These are phyloP conservation scores for Solanum chilense DNA, from an alignment of 257 asterid species.

Conservation along the genomic window DNA sequence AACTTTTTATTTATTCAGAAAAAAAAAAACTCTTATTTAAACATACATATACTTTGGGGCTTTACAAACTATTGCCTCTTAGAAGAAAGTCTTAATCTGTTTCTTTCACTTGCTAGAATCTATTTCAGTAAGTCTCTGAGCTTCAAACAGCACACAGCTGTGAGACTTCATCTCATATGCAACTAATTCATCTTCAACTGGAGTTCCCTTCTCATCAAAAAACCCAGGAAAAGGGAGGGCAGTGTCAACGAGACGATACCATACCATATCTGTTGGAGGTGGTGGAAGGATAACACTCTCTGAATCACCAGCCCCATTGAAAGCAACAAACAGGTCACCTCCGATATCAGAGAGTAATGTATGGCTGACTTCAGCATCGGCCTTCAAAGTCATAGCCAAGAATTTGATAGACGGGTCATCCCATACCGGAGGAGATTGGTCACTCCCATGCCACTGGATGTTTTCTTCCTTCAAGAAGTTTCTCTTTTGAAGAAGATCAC, in stretches of 20 bases:
- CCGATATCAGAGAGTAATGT: slow-evolving; percentile 1
- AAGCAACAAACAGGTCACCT: slow-evolving; percentile 58
- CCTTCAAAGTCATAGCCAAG: slow-evolving; percentile 62
- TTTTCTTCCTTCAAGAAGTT: slow-evolving; percentile 49
- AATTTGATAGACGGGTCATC: slow-evolving; percentile 54
- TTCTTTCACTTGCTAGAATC: neutral
- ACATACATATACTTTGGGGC: neutral
- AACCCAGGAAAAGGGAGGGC: slow-evolving; percentile 68
- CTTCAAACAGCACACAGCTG: slow-evolving; percentile 75
- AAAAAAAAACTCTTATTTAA: neutral
- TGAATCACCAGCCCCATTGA: slow-evolving; percentile 43
- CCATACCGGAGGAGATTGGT: slow-evolving; percentile 57
- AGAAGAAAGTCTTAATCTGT: neutral
- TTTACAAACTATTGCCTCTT: neutral
- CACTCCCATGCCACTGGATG: slow-evolving; percentile 62
- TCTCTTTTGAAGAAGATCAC: slow-evolving; percentile 64
- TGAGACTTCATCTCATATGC: slow-evolving; percentile 64
- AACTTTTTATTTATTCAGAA: neutral
- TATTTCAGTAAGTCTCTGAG: slow-evolving; percentile 4
- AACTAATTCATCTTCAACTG: slow-evolving; percentile 23
- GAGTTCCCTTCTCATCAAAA: slow-evolving; percentile 43
- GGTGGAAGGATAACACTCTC: slow-evolving; percentile 51
- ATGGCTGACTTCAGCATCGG: slow-evolving; percentile 7
- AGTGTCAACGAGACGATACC: slow-evolving; percentile 75
- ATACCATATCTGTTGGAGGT: slow-evolving; percentile 24